phyloP scores from a whole-genome alignment of 202 grass and related monocot species.

The Cymbopogon flexuosus region DNA sequence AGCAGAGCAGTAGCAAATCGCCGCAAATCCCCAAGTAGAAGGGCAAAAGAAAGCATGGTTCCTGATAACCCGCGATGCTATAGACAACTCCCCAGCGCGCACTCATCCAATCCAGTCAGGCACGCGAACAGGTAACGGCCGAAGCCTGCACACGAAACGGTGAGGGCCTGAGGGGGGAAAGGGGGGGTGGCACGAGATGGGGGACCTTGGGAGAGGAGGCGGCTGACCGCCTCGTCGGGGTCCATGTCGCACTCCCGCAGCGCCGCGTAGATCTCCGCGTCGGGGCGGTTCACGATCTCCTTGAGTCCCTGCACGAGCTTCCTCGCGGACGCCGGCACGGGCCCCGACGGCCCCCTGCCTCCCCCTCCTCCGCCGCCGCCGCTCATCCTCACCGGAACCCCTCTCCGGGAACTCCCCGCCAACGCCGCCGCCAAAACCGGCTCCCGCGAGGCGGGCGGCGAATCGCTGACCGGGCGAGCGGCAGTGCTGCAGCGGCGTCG shows the following conservation, averaged over 20 bases:
- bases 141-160: conserved; percentile 2
- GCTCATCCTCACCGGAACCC: conserved; percentile 54
- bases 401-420: conserved; percentile 23
- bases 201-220: conserved; percentile 82
- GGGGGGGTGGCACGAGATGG: not conserved
- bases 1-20: conserved; percentile 17
- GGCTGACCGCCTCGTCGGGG: conserved; percentile 86
- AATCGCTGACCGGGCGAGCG: conserved; percentile 21
- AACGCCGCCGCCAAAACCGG: conserved; percentile 8
- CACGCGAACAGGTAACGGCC: not conserved
- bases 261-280: conserved; percentile 98
- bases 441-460: conserved; percentile 17
- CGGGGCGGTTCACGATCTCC: conserved; percentile 94
- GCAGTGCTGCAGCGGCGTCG: conserved; percentile 18
- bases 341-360: conserved; percentile 25
- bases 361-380: conserved; percentile 20
- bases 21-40: conserved; percentile 2
- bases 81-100: not conserved
- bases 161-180: not conserved
- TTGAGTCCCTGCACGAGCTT: conserved; percentile 88
- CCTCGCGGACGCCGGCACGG: conserved; percentile 70
- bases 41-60: not conserved
- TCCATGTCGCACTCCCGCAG: conserved; percentile 95
- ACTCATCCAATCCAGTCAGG: conserved; percentile 26
- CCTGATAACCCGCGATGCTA: not conserved